These are phyloP conservation scores for Tephrocybe sp. DNA, from an alignment of 768 basidiomycete species.

Conservation along the genomic window DNA sequence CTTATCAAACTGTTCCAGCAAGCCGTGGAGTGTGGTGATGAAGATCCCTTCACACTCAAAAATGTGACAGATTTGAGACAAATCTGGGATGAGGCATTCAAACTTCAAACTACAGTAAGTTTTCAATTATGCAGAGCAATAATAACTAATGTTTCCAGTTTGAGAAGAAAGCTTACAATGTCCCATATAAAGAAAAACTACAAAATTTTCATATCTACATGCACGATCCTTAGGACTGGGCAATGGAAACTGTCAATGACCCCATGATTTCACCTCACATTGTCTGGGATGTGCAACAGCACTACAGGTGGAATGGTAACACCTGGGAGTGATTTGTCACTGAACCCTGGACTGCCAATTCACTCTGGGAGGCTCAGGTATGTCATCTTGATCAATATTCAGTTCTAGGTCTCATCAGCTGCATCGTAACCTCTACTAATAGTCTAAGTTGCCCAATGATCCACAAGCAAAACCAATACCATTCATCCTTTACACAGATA, in stretches of 20 bases:
- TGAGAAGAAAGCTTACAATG: neutral
- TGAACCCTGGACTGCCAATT: slow-evolving; percentile 17
- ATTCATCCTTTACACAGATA: slow-evolving; percentile 41
- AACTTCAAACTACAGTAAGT: neutral
- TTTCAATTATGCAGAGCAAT: neutral
- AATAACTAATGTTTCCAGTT: slow-evolving; percentile 11
- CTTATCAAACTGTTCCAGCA: neutral
- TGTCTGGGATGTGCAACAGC: slow-evolving; percentile 18
- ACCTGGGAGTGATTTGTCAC: slow-evolving; percentile 6
- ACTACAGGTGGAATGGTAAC: slow-evolving; percentile 7
- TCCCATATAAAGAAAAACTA: slow-evolving; percentile 6
- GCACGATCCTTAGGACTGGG: slow-evolving; percentile 17
- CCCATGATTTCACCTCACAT: slow-evolving; percentile 6
- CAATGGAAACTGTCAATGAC: slow-evolving; percentile 11
- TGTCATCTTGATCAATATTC: too few species aligned
- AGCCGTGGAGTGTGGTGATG: neutral
- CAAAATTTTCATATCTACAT: slow-evolving; percentile 8
- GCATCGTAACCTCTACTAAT: too few species aligned
- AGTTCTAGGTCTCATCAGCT: too few species aligned
- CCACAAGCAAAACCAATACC: neutral
- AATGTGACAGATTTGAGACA: neutral
- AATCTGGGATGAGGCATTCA: slow-evolving; percentile 3
- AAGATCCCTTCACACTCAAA: neutral
- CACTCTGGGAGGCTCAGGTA: slow-evolving; percentile 14
- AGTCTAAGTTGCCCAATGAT: too few species aligned